Conservation (phyloP, 768 basidiomycete species). For the Myochromella boudieri region DNA sequence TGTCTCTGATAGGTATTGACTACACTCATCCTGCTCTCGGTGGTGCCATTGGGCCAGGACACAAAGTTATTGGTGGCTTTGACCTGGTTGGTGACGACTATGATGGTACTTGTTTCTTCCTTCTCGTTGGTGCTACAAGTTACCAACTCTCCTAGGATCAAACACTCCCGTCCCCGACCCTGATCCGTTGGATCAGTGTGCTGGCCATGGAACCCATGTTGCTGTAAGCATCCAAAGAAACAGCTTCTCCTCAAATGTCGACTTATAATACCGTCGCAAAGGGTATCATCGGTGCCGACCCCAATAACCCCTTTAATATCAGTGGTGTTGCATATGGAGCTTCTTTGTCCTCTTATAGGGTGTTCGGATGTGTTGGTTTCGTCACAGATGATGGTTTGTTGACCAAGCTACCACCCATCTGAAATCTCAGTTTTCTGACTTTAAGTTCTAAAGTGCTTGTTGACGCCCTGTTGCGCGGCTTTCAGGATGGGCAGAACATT, state of each 20-base stretch:
- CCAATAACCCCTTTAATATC: conserved; percentile 61
- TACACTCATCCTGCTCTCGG: conserved; percentile 58
- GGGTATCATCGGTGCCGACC: conserved; percentile 65
- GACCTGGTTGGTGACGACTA: conserved; percentile 61
- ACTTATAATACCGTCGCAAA: conserved; percentile 23
- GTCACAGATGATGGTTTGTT: conserved; percentile 52
- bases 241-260: not conserved
- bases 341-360: conserved; percentile 50
- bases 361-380: conserved; percentile 59
- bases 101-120: conserved; percentile 28
- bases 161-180: conserved; percentile 50
- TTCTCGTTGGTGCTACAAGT: not conserved
- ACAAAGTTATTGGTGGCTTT: conserved; percentile 51
- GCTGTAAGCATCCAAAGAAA: conserved; percentile 31
- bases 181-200: conserved; percentile 55
- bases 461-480: conserved; percentile 50
- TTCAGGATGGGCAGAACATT: conserved; percentile 57
- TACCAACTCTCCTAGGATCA: conserved; percentile 23
- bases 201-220: conserved; percentile 58
- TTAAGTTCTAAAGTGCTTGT: conserved; percentile 29
- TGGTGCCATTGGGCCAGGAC: conserved; percentile 52
- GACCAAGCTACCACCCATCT: not conserved
- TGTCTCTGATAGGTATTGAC: conserved; percentile 38
- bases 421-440: not conserved
- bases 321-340: conserved; percentile 70